These are phyloP conservation scores for Immersiella caudata DNA, from an alignment of 495 filamentous ascomycete species.

Conservation along the genomic window DNA sequence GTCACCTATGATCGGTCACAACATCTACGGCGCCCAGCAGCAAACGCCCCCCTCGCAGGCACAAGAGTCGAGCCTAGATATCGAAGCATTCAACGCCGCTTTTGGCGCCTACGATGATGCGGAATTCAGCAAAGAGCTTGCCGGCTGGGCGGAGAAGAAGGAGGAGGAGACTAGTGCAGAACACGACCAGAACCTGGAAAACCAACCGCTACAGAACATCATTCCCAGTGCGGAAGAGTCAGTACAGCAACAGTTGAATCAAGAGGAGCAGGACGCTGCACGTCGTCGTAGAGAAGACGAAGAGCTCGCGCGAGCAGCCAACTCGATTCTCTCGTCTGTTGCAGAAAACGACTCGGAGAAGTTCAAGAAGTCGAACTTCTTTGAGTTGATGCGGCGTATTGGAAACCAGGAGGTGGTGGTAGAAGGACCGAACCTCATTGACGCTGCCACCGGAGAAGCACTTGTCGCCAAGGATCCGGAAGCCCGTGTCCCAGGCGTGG, in stretches of 20 bases:
- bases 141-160: constrained; percentile 27
- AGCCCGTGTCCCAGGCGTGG: neutral
- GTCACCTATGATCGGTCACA: neutral
- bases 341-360: constrained; percentile 43
- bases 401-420: constrained; percentile 44
- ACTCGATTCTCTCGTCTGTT: constrained; percentile 43
- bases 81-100: constrained; percentile 35
- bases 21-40: neutral
- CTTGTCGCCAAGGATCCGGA: constrained; percentile 11
- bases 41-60: neutral
- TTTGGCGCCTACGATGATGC: constrained; percentile 34
- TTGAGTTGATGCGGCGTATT: constrained; percentile 49
- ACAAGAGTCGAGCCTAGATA: constrained; percentile 16
- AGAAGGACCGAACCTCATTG: constrained; percentile 42
- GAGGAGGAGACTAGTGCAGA: constrained; percentile 29
- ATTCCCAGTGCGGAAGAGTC: neutral
- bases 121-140: constrained; percentile 28
- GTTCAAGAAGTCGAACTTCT: constrained; percentile 49
- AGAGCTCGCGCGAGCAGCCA: constrained; percentile 45
- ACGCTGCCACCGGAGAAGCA: constrained; percentile 33
- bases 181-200: constrained; percentile 32
- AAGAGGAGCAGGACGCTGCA: constrained; percentile 4
- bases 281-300: constrained; percentile 24
- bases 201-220: neutral
- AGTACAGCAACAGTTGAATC: neutral